A percentile compares a stretch with the other conserved stretches of the same genome.
Conservation (phyloP, 192 early-diverging fungal species). For the Backusella liffmaniae region DNA sequence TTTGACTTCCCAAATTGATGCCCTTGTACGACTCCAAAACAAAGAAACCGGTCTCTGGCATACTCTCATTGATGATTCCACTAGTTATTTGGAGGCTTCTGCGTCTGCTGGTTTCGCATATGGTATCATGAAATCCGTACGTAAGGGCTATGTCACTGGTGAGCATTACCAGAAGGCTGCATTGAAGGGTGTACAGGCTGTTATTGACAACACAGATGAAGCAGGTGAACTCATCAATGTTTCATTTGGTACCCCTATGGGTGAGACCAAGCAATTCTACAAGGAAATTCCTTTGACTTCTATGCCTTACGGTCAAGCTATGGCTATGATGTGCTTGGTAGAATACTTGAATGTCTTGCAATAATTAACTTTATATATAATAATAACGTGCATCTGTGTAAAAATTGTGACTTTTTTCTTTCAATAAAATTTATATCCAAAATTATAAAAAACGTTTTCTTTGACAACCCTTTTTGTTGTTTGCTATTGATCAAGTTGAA, state of each 20-base stretch:
- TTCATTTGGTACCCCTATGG: conserved; percentile 24
- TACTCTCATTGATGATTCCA: conserved; percentile 16
- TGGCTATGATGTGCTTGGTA: conserved; percentile 24
- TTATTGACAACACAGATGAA: conserved; percentile 18
- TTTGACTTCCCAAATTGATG: conserved; percentile 8
- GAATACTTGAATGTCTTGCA: background rate
- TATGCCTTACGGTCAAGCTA: conserved; percentile 26
- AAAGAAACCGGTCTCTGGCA: conserved; percentile 20
- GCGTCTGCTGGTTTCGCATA: conserved; percentile 24
- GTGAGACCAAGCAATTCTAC: conserved; percentile 16
- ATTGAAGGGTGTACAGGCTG: conserved; percentile 7
- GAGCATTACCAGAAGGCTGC: background rate
- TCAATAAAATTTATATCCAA: background rate
- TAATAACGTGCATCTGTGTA: background rate
- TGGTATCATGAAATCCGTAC: conserved; percentile 22
- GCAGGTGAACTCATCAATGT: conserved; percentile 16
- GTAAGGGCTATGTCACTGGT: conserved; percentile 7
- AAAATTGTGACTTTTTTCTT: conserved; percentile 1
- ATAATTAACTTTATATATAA: background rate
- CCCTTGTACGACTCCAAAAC: conserved; percentile 9
- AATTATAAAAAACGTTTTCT: background rate
- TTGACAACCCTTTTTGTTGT: background rate
- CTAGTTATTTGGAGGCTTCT: conserved; percentile 13
- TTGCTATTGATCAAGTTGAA: background rate
- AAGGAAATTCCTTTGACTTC: conserved; percentile 20